Evolutionary conservation across 768 basidiomycete species (phyloP).

Genomic region (Rhizopogon roseolus): DNA sequence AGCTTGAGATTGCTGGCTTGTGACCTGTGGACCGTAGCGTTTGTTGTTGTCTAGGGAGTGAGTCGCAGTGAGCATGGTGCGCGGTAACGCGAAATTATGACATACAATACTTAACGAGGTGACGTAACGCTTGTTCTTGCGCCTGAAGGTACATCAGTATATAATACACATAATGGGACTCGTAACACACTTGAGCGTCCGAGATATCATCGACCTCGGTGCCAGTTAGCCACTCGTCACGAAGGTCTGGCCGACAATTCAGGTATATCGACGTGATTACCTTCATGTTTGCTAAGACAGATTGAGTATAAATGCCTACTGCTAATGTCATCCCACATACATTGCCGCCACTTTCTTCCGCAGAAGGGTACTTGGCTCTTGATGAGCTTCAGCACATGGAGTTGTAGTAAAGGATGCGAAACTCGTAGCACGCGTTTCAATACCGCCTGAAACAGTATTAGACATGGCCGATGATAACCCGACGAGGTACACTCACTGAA

Average conservation of each 20-base stretch:
- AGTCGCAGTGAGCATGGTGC: conserved; percentile 6
- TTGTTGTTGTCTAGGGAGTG: conserved; percentile 73
- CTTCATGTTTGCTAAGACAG: conserved; percentile 89
- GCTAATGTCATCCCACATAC: conserved; percentile 39
- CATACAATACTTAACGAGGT: conserved; percentile 92
- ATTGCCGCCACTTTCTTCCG: conserved; percentile 96
- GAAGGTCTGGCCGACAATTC: conserved; percentile 92
- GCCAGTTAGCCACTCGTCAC: conserved; percentile 96
- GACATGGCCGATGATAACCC: not conserved
- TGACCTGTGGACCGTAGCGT: conserved; percentile 68
- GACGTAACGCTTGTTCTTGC: conserved; percentile 91
- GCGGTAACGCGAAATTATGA: conserved; percentile 8
- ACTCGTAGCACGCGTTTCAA: conserved; percentile 93
- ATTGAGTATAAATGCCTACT: conserved; percentile 1
- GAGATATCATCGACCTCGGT: conserved; percentile 86
- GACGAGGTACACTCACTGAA: conserved; percentile 55
- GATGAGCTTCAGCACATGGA: conserved; percentile 94
- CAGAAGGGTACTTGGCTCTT: conserved; percentile 99
- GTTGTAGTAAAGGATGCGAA: conserved; percentile 88
- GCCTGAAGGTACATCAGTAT: conserved; percentile 43
- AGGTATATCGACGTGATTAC: conserved; percentile 98
- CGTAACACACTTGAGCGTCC: conserved; percentile 73
- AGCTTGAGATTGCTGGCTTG: conserved; percentile 45
- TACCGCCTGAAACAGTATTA: conserved; percentile 59
- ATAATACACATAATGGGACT: not conserved